Evolutionary conservation across 2,329 filamentous ascomycete genomes (phyloP).

Genomic region (Triangularia verruculosa): DNA sequence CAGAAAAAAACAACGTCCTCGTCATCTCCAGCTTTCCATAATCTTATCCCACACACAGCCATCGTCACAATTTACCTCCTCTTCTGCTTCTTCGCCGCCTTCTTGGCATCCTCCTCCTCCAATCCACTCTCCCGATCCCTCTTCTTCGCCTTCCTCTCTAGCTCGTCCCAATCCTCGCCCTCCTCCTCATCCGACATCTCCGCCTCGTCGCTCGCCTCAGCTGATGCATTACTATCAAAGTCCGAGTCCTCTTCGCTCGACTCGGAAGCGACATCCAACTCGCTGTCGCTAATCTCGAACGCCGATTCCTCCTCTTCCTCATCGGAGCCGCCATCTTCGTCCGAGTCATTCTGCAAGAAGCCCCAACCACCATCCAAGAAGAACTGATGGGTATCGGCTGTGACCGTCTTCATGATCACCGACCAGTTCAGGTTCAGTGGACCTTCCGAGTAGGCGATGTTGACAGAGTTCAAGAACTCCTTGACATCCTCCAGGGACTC

Average conservation of each 20-base stretch:
- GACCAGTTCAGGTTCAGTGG: slow-evolving; percentile 98
- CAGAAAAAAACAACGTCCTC: not conserved
- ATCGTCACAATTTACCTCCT: slow-evolving; percentile 8
- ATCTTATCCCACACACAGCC: not conserved
- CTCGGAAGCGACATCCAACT: slow-evolving; percentile 78
- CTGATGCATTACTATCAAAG: slow-evolving; percentile 85
- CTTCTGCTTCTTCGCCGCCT: slow-evolving; percentile 58
- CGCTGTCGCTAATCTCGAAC: slow-evolving; percentile 86
- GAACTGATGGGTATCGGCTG: slow-evolving; percentile 89
- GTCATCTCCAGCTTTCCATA: not conserved
- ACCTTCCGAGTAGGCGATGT: slow-evolving; percentile 91
- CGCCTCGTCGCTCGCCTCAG: slow-evolving; percentile 77
- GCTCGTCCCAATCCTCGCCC: slow-evolving; percentile 89
- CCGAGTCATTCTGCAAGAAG: slow-evolving; percentile 83
- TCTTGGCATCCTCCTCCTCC: slow-evolving; percentile 73
- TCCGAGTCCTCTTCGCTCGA: slow-evolving; percentile 81
- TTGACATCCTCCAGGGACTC: slow-evolving; percentile 94
- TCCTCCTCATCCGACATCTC: slow-evolving; percentile 67
- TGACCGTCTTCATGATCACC: slow-evolving; percentile 99
- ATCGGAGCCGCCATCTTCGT: slow-evolving; percentile 73
- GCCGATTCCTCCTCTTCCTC: slow-evolving; percentile 87
- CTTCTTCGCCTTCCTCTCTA: slow-evolving; percentile 88
- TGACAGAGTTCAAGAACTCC: slow-evolving; percentile 94
- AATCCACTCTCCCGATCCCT: slow-evolving; percentile 66
- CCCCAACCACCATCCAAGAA: slow-evolving; percentile 94